A percentile compares a stretch with the other conserved stretches of the same genome.
Evolutionary conservation across 257 asterid species (phyloP).

Genomic region (Solanum chmielewskii): DNA sequence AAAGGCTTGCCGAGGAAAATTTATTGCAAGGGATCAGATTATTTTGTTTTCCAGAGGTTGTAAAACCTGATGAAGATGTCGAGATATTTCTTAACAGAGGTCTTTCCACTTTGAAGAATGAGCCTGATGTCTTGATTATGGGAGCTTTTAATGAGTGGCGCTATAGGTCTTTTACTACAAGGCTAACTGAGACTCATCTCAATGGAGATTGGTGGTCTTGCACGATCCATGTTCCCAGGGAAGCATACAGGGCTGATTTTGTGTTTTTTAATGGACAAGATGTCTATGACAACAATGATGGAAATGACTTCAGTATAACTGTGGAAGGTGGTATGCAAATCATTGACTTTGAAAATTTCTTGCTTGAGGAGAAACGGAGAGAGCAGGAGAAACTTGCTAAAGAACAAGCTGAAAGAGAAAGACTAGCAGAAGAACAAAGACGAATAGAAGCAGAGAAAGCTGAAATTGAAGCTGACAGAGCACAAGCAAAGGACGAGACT

Average conservation of each 20-base stretch:
- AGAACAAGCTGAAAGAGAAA: conserved; percentile 73
- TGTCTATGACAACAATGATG: conserved; percentile 74
- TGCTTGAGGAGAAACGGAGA: conserved; percentile 79
- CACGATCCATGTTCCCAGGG: conserved; percentile 72
- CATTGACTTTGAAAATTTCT: conserved; percentile 69
- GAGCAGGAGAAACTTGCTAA: conserved; percentile 61
- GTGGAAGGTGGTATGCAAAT: conserved; percentile 75
- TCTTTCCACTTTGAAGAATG: conserved; percentile 63
- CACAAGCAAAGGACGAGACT: conserved; percentile 59
- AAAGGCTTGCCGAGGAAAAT: conserved; percentile 62
- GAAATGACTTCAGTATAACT: conserved; percentile 57
- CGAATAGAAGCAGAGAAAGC: conserved; percentile 69
- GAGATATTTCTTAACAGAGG: conserved; percentile 70
- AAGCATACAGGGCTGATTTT: conserved; percentile 84
- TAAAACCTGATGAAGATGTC: conserved; percentile 61
- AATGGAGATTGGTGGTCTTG: conserved; percentile 96
- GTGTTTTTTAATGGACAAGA: conserved; percentile 81
- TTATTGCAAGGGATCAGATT: conserved; percentile 49
- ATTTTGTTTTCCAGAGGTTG: conserved; percentile 65
- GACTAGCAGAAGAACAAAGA: conserved; percentile 55
- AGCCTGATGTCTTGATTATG: conserved; percentile 62
- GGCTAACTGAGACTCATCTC: conserved; percentile 55
- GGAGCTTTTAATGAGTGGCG: conserved; percentile 90
- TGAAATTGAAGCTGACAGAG: conserved; percentile 68
- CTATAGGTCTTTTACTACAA: conserved; percentile 69